A percentile compares a stretch with the other conserved stretches of the same genome.
Evolutionary conservation across 2,329 filamentous ascomycete genomes (phyloP).

Genomic region (Phialophora macrospora): DNA sequence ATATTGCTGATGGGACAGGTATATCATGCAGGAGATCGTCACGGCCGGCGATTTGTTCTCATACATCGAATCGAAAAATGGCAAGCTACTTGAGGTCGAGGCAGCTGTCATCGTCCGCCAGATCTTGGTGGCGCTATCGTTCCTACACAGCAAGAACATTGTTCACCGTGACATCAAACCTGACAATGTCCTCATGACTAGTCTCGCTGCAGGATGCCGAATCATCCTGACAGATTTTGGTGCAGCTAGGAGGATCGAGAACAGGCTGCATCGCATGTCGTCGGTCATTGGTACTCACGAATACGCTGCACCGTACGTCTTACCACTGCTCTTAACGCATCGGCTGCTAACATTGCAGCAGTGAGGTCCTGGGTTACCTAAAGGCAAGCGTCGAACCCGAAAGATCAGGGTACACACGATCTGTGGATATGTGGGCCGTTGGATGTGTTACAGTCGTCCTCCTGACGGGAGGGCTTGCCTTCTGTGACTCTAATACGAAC

Average conservation of each 20-base stretch:
- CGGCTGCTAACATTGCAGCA: constrained; percentile 25
- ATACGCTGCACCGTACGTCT: constrained; percentile 63
- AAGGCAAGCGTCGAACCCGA: constrained; percentile 32
- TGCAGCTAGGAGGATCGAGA: constrained; percentile 51
- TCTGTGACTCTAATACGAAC: constrained; percentile 46
- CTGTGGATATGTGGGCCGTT: constrained; percentile 68
- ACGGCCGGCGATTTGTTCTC: constrained; percentile 67
- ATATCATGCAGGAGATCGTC: constrained; percentile 65
- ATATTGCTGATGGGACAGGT: constrained; percentile 47
- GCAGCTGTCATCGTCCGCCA: constrained; percentile 61
- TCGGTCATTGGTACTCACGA: constrained; percentile 61
- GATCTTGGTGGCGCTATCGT: constrained; percentile 62
- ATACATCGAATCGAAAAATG: constrained; percentile 58
- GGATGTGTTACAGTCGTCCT: constrained; percentile 60
- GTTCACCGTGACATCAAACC: constrained; percentile 68
- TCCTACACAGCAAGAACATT: constrained; percentile 60
- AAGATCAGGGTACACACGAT: constrained; percentile 55
- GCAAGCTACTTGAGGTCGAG: constrained; percentile 55
- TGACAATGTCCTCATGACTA: constrained; percentile 66
- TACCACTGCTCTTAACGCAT: background rate
- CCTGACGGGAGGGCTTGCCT: constrained; percentile 57
- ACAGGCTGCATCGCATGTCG: constrained; percentile 54
- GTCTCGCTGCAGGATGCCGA: constrained; percentile 55
- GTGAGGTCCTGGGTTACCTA: constrained; percentile 38
- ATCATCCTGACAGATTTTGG: constrained; percentile 67